Base-by-base conservation (phyloP, 192 early-diverging fungal genomes). In the Helicostylum pulchrum region DNA sequence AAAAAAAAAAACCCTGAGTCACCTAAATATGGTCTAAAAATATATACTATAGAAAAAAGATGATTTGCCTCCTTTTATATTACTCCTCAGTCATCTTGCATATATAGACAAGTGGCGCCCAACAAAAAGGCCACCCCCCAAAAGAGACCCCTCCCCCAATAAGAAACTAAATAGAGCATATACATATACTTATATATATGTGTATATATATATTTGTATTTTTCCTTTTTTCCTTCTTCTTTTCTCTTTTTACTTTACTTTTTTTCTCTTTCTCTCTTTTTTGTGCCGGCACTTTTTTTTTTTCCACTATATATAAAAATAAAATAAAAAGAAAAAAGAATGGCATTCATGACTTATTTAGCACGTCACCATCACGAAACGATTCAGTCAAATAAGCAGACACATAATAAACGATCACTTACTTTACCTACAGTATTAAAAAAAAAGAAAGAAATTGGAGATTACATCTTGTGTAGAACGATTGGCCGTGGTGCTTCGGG, bases 401-500 rank as follows among this genome's bases (percentile, higher is more conserved):
- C n/a, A 21, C n/a, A n/a, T n/a, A 58, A 58, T 20, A 58, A 58
- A 58, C 55, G 55, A 58, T 58, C 55, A 21, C 32, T 43, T 23
- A 54, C 53, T 52, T 39, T 51, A 30, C 57, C 65, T 17, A 49
- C 65, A 4, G 50, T 59, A 15, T 44, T 67, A 17, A 67, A 61
- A 32, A 20, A 51, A 42, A 53, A 42, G 1, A 61, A 26, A 48
- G 46, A 58, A 50, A 67, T 93, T 30, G 87, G 87, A 5, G 80
- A 87, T 44, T 93, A 84, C 61, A 69, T 84, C 36, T 74, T 93
- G 32, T 83, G 83, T 45, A 78, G 75, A 47, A 74, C 84, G 3
- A 82, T 93, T 68, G 91, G 90, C 8, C 74, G 76, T 49, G 91
- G 91, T 50, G 83, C 86, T 39, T 93, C 71, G 62, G 71, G 71